Conservation (phyloP, 2,329 filamentous ascomycete species). For the Aureobasidium sp. region DNA sequence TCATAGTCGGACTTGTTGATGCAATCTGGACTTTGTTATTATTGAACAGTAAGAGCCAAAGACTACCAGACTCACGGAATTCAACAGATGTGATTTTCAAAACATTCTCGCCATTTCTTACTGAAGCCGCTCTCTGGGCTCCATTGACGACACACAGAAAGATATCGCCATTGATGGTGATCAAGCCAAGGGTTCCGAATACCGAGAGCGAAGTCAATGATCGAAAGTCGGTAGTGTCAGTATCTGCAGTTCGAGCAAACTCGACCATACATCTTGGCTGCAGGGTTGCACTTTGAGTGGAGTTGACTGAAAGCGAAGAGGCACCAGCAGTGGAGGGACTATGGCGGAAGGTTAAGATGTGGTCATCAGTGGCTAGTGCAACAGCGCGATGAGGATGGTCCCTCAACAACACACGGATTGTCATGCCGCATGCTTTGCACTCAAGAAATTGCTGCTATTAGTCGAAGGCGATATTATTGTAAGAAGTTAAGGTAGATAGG, state of each 20-base stretch:
- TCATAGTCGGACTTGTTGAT: slow-evolving; percentile 83
- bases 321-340: slow-evolving; percentile 58
- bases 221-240: slow-evolving; percentile 69
- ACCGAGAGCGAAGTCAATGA: slow-evolving; percentile 66
- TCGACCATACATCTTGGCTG: slow-evolving; percentile 76
- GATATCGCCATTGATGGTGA: slow-evolving; percentile 74
- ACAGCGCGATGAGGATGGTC: slow-evolving; percentile 84
- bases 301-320: slow-evolving; percentile 30
- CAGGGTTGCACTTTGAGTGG: slow-evolving; percentile 30
- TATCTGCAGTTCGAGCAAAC: slow-evolving; percentile 59
- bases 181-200: slow-evolving; percentile 80
- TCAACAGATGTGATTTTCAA: slow-evolving; percentile 81
- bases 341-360: slow-evolving; percentile 80
- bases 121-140: slow-evolving; percentile 68
- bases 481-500: not conserved
- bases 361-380: slow-evolving; percentile 70
- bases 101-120: slow-evolving; percentile 82
- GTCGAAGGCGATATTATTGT: not conserved
- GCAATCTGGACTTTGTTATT: slow-evolving; percentile 53
- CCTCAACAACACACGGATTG: slow-evolving; percentile 74
- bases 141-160: slow-evolving; percentile 86
- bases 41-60: not conserved
- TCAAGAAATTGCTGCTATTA: not conserved
- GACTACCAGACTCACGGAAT: slow-evolving; percentile 50
- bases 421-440: slow-evolving; percentile 35